Conservation (phyloP, 257 asterid species). For the Solanum paucissectum region DNA sequence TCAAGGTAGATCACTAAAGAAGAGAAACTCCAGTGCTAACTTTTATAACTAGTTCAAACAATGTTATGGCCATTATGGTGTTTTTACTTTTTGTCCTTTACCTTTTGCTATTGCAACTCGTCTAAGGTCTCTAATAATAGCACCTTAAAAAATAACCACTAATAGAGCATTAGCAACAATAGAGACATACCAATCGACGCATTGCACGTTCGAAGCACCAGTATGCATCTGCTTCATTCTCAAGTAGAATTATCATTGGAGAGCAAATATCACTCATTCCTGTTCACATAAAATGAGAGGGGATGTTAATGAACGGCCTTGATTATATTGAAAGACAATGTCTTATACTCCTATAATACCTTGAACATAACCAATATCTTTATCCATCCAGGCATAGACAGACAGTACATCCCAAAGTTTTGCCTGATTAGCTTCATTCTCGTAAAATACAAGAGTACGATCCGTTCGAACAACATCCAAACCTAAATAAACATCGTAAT, state of each 20-base stretch:
- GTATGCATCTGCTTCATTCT: slow-evolving; percentile 92
- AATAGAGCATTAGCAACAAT: background rate
- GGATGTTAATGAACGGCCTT: slow-evolving; percentile 9
- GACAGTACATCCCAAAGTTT: slow-evolving; percentile 84
- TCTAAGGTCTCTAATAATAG: background rate
- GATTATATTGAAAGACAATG: slow-evolving; percentile 3
- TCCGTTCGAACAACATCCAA: slow-evolving; percentile 92
- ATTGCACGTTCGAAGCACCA: slow-evolving; percentile 98
- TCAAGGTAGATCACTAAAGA: background rate
- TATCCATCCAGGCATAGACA: slow-evolving; percentile 88
- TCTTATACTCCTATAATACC: slow-evolving; percentile 33
- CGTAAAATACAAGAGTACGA: slow-evolving; percentile 69
- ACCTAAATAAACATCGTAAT: slow-evolving; percentile 33
- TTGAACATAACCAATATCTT: slow-evolving; percentile 95
- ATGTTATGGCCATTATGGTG: background rate
- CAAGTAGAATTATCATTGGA: slow-evolving; percentile 79
- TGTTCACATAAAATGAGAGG: slow-evolving; percentile 20
- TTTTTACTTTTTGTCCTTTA: background rate
- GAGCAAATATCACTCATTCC: slow-evolving; percentile 99
- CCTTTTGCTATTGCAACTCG: background rate
- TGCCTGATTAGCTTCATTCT: slow-evolving; percentile 67
- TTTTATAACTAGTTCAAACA: background rate
- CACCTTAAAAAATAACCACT: background rate
- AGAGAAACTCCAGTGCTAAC: background rate
- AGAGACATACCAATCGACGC: slow-evolving; percentile 73